Base-by-base conservation (phyloP, 169 alveolate genomes). In the Eimeria necatrix region DNA sequence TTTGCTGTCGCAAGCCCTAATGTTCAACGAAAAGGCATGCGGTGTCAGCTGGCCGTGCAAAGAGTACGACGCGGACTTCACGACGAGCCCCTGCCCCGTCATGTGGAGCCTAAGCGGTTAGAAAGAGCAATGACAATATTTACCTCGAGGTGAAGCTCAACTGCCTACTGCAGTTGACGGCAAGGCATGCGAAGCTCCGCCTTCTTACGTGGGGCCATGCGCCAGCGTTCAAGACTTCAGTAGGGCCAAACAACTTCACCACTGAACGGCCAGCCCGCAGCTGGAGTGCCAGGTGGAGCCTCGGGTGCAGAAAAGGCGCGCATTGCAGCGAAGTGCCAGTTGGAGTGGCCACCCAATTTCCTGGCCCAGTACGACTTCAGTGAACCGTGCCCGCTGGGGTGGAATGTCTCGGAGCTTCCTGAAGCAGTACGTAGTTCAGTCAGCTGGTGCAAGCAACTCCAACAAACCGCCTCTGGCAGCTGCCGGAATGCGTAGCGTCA, bases 161-260 rank as follows among this genome's bases (percentile, higher is more conserved):
- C 24, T 70, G 16, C 81, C 51, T 46, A 1, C 26, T 52, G 60
- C 73, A 92, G 95, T 49, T 12, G 95, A 92, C n/a, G 95, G 95
- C 18, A 70, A 78, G 14, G 52, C 93, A 24, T 92, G 95, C 52
- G 95, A 92, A 64, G 95, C 95, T 26, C 95, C 95, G 24, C 93
- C 92, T 18, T 81, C 95, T 18, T 92, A 92, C 71, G 49, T 46
- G 26, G 95, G 95, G 20, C 95, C 95, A 3, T 92, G 95, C 90
- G 93, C 49, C 16, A 49, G 78, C 18, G 26, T 41, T 32, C 95
- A 64, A 61, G 85, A 76, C 61, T 49, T 92, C 9, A 68, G 95
- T 92, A 60, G 14, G 93, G 60, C 59, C 20, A 22, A 41, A 49
- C 41, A 32, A 12, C 46, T 1, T 6, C 26, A 52, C 24, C 7